Evolutionary conservation across 2,329 filamentous ascomycete species (phyloP).

Genomic region (Penicillium nordicum): DNA sequence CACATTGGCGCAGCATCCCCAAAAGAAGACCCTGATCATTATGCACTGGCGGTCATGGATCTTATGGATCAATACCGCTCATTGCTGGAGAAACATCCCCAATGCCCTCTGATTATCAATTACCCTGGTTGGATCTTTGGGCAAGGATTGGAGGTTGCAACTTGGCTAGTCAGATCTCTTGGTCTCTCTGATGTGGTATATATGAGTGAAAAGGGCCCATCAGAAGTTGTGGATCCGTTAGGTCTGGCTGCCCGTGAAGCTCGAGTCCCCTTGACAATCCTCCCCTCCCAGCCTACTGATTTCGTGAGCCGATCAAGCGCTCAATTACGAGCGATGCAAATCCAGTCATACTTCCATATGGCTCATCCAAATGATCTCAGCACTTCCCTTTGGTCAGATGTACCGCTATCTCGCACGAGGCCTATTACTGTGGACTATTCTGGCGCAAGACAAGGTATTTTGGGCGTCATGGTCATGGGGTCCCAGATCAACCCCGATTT

Average conservation of each 20-base stretch:
- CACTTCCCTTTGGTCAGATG: conserved; percentile 44
- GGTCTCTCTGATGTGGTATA: conserved; percentile 53
- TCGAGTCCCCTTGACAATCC: conserved; percentile 41
- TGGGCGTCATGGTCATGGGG: conserved; percentile 52
- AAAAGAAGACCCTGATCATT: conserved; percentile 58
- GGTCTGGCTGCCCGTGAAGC: conserved; percentile 38
- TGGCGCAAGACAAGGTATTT: conserved; percentile 43
- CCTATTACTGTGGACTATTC: conserved; percentile 53
- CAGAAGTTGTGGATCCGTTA: conserved; percentile 44
- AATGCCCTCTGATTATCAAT: conserved; percentile 55
- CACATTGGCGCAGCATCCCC: conserved; percentile 52
- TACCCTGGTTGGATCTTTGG: conserved; percentile 56
- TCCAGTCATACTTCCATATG: conserved; percentile 59
- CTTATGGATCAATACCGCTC: conserved; percentile 49
- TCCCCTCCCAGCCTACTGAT: conserved; percentile 47
- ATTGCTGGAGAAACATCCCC: conserved; percentile 39
- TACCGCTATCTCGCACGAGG: conserved; percentile 44
- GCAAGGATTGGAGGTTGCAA: conserved; percentile 49
- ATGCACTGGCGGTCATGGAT: conserved; percentile 51
- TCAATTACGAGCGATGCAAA: conserved; percentile 57
- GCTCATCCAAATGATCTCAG: conserved; percentile 26
- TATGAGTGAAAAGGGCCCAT: conserved; percentile 49
- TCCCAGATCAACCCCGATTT: conserved; percentile 48
- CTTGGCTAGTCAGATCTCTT: conserved; percentile 45
- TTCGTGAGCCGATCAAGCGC: conserved; percentile 48